Conservation (phyloP, 1,284 basidiomycete species). For the Moesziomyces antarcticus region DNA sequence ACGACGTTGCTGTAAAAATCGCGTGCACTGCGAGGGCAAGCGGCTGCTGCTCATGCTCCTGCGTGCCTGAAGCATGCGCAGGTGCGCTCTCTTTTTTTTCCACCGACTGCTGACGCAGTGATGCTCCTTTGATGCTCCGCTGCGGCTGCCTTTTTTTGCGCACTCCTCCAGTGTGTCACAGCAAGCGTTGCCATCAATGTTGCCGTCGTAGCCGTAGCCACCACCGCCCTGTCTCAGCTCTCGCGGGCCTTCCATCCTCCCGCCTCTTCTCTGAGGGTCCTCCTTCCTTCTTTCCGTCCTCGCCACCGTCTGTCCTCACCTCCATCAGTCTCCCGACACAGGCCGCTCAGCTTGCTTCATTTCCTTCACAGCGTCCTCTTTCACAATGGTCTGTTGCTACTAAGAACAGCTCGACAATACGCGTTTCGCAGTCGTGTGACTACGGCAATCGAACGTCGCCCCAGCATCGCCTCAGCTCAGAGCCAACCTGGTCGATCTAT, state of each 20-base stretch:
- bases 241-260: not conserved
- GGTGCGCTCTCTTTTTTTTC: not conserved
- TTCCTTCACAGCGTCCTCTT: not conserved
- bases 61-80: not conserved
- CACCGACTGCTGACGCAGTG: not conserved
- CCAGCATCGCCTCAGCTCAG: too few species aligned
- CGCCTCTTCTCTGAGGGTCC: not conserved
- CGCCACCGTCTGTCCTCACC: not conserved
- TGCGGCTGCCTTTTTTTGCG: not conserved
- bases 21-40: too few species aligned
- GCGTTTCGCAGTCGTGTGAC: not conserved
- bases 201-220: too few species aligned
- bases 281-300: not conserved
- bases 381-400: not conserved
- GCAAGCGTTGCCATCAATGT: too few species aligned
- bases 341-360: not conserved
- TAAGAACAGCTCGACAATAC: not conserved
- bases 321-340: not conserved
- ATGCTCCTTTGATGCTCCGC: not conserved
- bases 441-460: too few species aligned
- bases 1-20: too few species aligned
- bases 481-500: too few species aligned
- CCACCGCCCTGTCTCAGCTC: not conserved
- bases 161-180: too few species aligned
- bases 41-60: not conserved